A percentile compares a stretch with the other conserved stretches of the same genome.
These are phyloP conservation scores for Hibiscus tridactylites DNA, from an alignment of 345 rosid species.

Conservation along the genomic window DNA sequence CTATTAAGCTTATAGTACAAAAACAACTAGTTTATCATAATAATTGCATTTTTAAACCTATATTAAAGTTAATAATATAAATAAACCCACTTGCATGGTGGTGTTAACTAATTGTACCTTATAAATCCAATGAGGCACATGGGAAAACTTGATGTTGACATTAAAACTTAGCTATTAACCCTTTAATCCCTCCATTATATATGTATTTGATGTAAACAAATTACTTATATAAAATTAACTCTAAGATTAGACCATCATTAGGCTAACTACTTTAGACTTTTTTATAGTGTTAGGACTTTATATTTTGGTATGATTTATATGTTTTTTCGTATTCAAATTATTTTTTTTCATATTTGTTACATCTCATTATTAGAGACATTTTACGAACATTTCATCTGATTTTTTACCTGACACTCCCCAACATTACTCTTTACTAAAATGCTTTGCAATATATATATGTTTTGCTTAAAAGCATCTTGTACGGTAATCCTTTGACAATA, in stretches of 20 bases:
- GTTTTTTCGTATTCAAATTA: background rate
- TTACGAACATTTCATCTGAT: too few relatives aligned
- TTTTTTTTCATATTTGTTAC: too few relatives aligned
- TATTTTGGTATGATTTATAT: background rate
- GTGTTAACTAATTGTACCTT: conserved; percentile 11
- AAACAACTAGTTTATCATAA: background rate
- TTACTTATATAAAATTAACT: background rate
- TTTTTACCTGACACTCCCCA: too few relatives aligned
- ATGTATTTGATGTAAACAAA: background rate
- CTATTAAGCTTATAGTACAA: background rate
- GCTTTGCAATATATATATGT: too few relatives aligned
- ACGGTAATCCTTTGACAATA: too few relatives aligned
- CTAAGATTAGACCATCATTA: conserved; percentile 23
- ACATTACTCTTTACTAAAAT: too few relatives aligned
- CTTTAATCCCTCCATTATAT: background rate
- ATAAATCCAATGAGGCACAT: conserved; percentile 16
- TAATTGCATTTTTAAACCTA: conserved; percentile 10
- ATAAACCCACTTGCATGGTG: conserved; percentile 25
- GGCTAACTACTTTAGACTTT: conserved; percentile 2
- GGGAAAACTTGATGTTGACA: conserved; percentile 15
- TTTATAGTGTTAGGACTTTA: background rate
- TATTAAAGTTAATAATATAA: conserved; percentile 14
- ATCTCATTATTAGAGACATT: too few relatives aligned
- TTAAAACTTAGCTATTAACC: background rate
- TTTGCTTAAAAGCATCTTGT: too few relatives aligned